Percentiles rank a stretch among this genome's conserved stretches.
These are phyloP conservation scores for Globisporangium okanoganense DNA, from an alignment of 352 stramenopile genomes.

Conservation along the genomic window DNA sequence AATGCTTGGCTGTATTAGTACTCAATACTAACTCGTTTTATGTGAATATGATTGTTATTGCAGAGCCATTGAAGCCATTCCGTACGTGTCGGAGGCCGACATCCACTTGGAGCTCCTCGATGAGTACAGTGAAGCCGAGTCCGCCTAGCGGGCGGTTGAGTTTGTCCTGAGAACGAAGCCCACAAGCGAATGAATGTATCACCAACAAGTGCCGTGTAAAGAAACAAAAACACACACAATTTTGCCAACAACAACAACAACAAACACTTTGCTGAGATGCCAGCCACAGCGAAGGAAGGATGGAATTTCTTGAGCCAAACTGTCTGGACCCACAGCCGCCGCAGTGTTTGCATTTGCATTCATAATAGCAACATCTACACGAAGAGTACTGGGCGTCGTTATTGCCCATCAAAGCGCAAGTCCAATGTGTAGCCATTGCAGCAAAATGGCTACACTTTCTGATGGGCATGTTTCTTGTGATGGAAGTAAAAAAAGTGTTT, in stretches of 20 bases:
- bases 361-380: no score
- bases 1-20: no score
- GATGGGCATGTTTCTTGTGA: neutral
- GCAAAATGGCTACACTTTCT: neutral
- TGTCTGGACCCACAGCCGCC: no score
- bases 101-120: constrained; percentile 83
- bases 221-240: neutral
- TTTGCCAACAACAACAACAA: neutral
- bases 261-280: no score
- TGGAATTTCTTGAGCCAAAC: no score
- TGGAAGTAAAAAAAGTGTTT: neutral
- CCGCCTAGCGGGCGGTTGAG: neutral
- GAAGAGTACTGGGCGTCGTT: no score
- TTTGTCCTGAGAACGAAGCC: neutral
- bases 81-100: constrained; percentile 75
- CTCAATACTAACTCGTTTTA: no score
- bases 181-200: neutral
- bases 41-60: neutral
- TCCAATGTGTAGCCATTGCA: no score
- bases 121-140: constrained; percentile 33
- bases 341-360: no score
- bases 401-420: no score
- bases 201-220: neutral
- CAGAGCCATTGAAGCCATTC: constrained; percentile 76
- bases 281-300: no score